These are phyloP conservation scores for Articulospora tetracladia DNA, from an alignment of 495 filamentous ascomycete genomes.

Conservation along the genomic window DNA sequence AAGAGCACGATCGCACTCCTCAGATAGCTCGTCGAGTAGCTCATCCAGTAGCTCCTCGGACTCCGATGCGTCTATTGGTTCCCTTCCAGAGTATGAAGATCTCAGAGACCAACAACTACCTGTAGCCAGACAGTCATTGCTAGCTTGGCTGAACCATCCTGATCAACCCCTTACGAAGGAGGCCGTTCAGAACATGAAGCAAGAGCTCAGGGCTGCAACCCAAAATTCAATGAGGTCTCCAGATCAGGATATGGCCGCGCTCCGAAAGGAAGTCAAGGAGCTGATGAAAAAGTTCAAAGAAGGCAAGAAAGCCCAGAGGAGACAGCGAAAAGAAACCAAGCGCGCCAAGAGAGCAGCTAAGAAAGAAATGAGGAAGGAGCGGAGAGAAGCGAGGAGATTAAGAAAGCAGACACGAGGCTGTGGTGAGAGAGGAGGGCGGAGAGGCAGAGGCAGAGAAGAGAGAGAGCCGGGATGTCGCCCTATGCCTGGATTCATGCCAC, in stretches of 20 bases:
- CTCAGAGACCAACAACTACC: constrained; percentile 39
- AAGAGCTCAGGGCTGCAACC: constrained; percentile 37
- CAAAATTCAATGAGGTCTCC: constrained; percentile 12
- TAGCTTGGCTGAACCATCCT: constrained; percentile 37
- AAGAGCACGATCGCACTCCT: constrained; percentile 9
- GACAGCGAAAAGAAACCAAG: constrained; percentile 14
- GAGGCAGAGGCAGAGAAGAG: not conserved
- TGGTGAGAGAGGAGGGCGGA: not conserved
- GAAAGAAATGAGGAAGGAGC: constrained; percentile 25
- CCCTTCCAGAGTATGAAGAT: constrained; percentile 42
- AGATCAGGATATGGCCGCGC: constrained; percentile 22
- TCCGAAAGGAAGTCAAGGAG: constrained; percentile 36
- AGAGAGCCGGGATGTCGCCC: not conserved
- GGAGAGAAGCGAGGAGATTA: constrained; percentile 12
- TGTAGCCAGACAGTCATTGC: constrained; percentile 30
- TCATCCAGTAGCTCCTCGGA: constrained; percentile 27
- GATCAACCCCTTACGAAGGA: constrained; percentile 40
- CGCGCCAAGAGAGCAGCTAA: constrained; percentile 21
- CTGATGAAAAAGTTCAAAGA: constrained; percentile 36
- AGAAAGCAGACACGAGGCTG: not conserved
- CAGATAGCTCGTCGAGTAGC: constrained; percentile 21
- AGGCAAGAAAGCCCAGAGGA: constrained; percentile 38
- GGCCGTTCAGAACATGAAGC: constrained; percentile 30
- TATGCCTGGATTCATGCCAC: not conserved
- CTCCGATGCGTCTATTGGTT: constrained; percentile 38